Evolutionary conservation across 805 yeast species (phyloP).

Genomic region (Lipomyces sp.): DNA sequence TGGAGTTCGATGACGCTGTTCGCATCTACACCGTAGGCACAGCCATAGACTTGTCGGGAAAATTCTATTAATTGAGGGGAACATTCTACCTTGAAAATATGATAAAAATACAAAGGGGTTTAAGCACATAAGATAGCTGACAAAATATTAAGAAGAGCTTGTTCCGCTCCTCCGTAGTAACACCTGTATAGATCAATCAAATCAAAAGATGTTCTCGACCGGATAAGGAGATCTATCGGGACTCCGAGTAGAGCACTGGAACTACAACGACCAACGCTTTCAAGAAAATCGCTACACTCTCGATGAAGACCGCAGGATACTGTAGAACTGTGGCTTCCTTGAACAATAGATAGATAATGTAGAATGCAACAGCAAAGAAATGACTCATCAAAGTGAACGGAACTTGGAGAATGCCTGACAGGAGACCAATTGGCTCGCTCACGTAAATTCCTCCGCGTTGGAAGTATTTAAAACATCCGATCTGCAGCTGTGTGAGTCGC

Average conservation of each 20-base stretch:
- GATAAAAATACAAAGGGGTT: too few species aligned
- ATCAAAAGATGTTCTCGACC: background rate
- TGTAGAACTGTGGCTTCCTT: slow-evolving; percentile 11
- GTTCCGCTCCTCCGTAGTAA: background rate
- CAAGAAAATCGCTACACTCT: slow-evolving; percentile 22
- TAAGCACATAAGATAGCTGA: too few species aligned
- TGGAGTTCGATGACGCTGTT: slow-evolving; percentile 15
- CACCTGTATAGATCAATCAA: background rate
- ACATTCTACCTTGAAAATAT: too few species aligned
- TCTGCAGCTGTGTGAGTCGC: slow-evolving; percentile 61
- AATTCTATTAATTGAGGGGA: too few species aligned
- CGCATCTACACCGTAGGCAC: background rate
- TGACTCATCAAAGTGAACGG: slow-evolving; percentile 77
- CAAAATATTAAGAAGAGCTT: background rate
- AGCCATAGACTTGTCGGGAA: too few species aligned
- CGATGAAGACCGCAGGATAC: slow-evolving; percentile 26
- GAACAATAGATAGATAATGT: slow-evolving; percentile 49
- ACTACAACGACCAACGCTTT: slow-evolving; percentile 29
- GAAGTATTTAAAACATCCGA: slow-evolving; percentile 87
- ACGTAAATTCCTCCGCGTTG: slow-evolving; percentile 78
- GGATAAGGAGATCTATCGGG: slow-evolving; percentile 4
- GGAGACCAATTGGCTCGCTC: slow-evolving; percentile 72
- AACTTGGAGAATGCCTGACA: slow-evolving; percentile 75
- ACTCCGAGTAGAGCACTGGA: slow-evolving; percentile 22
- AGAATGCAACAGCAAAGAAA: slow-evolving; percentile 87